A percentile compares a stretch with the other conserved stretches of the same genome.
phyloP scores from a whole-genome alignment of 768 basidiomycete species.

The Tylopilus rubrobrunneus region DNA sequence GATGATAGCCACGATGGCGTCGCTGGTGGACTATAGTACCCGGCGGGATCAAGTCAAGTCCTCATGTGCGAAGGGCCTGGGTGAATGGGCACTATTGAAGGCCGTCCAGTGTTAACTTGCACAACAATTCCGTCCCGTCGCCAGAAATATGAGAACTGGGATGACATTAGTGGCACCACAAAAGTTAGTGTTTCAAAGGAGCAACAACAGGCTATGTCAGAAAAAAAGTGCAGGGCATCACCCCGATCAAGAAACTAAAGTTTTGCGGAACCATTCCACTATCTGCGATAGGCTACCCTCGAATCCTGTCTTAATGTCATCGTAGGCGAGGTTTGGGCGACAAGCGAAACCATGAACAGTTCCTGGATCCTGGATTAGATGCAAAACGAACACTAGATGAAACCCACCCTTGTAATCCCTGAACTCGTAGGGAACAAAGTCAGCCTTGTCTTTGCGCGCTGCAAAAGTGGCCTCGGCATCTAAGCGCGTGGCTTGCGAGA shows the following conservation, averaged over 20 bases:
- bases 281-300: slow-evolving; percentile 42
- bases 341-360: slow-evolving; percentile 48
- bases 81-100: too few species aligned
- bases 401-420: slow-evolving; percentile 33
- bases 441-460: slow-evolving; percentile 25
- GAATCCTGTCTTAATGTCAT: slow-evolving; percentile 42
- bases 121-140: background rate
- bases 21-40: too few species aligned
- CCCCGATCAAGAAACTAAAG: slow-evolving; percentile 15
- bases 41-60: too few species aligned
- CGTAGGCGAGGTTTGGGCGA: slow-evolving; percentile 40
- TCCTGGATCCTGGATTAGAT: slow-evolving; percentile 27
- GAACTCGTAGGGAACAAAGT: slow-evolving; percentile 35
- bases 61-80: too few species aligned
- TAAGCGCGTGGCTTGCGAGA: slow-evolving; percentile 24
- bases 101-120: too few species aligned
- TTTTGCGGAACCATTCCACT: slow-evolving; percentile 40
- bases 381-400: background rate
- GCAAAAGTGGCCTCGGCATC: slow-evolving; percentile 30
- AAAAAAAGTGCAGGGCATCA: background rate
- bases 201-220: background rate
- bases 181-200: background rate
- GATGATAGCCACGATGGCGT: too few species aligned
- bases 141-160: background rate
- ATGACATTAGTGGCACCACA: background rate